Percentiles rank a stretch among this genome's conserved stretches.
Conservation (phyloP, 2,329 filamentous ascomycete species). For the Didymella glomerata region DNA sequence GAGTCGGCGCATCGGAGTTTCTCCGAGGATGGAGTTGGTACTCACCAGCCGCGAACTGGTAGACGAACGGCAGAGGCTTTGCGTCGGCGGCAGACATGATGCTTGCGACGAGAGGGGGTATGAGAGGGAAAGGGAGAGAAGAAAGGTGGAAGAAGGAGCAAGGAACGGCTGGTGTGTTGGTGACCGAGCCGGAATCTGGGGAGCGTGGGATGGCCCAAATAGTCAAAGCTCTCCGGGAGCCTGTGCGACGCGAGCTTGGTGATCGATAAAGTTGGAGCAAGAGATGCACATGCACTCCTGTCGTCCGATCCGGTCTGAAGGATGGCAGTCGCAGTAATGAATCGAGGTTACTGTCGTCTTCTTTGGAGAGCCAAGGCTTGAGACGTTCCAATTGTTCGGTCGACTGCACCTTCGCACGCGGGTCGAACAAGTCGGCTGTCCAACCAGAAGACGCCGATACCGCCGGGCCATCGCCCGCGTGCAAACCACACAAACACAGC, state of each 20-base stretch:
- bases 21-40: slow-evolving; percentile 43
- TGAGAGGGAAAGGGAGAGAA: slow-evolving; percentile 18
- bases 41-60: slow-evolving; percentile 92
- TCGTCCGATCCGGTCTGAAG: background rate
- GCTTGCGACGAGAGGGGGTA: slow-evolving; percentile 25
- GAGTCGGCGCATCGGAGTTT: slow-evolving; percentile 29
- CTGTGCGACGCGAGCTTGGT: background rate
- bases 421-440: slow-evolving; percentile 9
- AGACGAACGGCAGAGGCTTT: slow-evolving; percentile 87
- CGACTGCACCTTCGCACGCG: background rate
- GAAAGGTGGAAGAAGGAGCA: slow-evolving; percentile 20
- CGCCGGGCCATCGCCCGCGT: slow-evolving; percentile 14
- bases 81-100: slow-evolving; percentile 59
- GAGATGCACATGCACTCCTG: background rate
- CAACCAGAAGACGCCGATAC: slow-evolving; percentile 17
- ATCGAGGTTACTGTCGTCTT: background rate
- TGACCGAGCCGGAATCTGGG: slow-evolving; percentile 34
- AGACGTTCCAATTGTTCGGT: background rate
- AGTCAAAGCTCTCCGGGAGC: slow-evolving; percentile 10
- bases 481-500: slow-evolving; percentile 23
- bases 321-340: background rate
- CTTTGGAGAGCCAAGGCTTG: background rate
- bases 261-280: background rate
- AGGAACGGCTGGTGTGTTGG: slow-evolving; percentile 26
- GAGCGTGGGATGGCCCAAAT: slow-evolving; percentile 41